phyloP scores from a whole-genome alignment of 768 basidiomycete genomes.

The Termitomyces sp. region DNA sequence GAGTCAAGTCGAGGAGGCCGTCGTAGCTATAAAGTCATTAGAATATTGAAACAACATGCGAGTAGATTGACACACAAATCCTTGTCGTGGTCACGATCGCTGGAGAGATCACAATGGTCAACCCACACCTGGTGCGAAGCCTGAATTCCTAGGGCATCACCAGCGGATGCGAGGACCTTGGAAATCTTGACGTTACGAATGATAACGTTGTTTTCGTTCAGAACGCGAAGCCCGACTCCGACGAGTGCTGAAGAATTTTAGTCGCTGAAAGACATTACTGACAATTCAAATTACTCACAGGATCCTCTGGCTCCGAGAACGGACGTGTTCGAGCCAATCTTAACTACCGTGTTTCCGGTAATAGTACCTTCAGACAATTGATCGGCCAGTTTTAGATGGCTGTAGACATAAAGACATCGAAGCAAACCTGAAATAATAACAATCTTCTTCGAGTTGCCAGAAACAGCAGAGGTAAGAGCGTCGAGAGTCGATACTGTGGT shows the following conservation, averaged over 20 bases:
- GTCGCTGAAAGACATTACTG: not conserved
- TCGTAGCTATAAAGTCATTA: constrained; percentile 29
- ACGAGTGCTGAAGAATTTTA: constrained; percentile 25
- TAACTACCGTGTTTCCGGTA: constrained; percentile 36
- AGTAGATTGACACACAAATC: constrained; percentile 3
- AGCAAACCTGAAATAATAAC: constrained; percentile 35
- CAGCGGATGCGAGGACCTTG: constrained; percentile 38
- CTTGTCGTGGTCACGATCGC: constrained; percentile 40
- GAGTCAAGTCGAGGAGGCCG: constrained; percentile 39
- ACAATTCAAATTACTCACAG: constrained; percentile 17
- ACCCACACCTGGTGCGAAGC: constrained; percentile 36
- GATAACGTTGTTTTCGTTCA: constrained; percentile 38
- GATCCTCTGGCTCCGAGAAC: constrained; percentile 35
- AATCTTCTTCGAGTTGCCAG: constrained; percentile 34
- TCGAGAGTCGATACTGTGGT: constrained; percentile 38
- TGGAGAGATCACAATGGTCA: constrained; percentile 40
- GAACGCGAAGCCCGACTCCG: constrained; percentile 41
- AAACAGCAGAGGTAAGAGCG: constrained; percentile 35
- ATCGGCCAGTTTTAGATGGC: not conserved
- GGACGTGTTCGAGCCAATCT: constrained; percentile 38
- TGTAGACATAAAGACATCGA: not conserved
- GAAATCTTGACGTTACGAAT: constrained; percentile 45
- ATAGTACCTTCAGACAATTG: constrained; percentile 27
- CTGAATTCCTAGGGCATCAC: constrained; percentile 42
- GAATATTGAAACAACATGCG: not conserved